Base-by-base conservation (phyloP, 768 basidiomycete genomes). In the Boletus barrowsii region DNA sequence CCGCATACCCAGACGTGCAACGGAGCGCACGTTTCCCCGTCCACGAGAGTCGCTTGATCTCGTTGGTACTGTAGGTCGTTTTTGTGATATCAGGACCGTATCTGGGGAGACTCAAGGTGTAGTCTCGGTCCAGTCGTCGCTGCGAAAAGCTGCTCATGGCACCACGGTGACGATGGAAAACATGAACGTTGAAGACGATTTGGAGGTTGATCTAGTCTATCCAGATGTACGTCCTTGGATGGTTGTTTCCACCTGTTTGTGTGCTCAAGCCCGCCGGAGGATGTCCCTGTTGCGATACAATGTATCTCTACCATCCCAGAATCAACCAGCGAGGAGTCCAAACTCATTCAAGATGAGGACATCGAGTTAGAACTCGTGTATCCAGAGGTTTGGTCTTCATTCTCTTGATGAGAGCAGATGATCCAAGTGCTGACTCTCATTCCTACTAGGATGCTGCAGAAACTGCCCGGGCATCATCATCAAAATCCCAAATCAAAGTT, bases 151-250 rank as follows among this genome's bases (percentile, higher is more conserved):
- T 14, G 18, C 10, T 32, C 24, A 1, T 10, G n/a, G n/a, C 17
- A 17, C 39, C 9, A 36, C 2, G 10, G 42, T 29, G 29, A 29
- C 29, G 8, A 29, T 29, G 29, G 29, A 29, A 9, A 29, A 8
- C 8, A 9, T 1, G 6, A 11, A 7, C 1, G 29, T 26, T 13
- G 45, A 51, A 3, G 22, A 55, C 10, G 62, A 56, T 1, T 17
- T 15, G 20, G 58, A 65, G 20, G 14, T 55, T 5, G 58, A 68
- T 8, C 40, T 68, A 3, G 24, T 57, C 0, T 70, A 70, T 54
- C 66, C 68, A 11, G 59, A 66, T 22, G 67, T 68, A 18, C 37
- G 60, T 44, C 24, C 30, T 14, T 37, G 26, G 1, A 10, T 8
- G 8, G 29, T 7, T 29, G 2, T 29, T 29, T 29, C 29, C 9